Evolutionary conservation across 2,329 filamentous ascomycete species (phyloP).

Genomic region (Sclerotinia spermophila): DNA sequence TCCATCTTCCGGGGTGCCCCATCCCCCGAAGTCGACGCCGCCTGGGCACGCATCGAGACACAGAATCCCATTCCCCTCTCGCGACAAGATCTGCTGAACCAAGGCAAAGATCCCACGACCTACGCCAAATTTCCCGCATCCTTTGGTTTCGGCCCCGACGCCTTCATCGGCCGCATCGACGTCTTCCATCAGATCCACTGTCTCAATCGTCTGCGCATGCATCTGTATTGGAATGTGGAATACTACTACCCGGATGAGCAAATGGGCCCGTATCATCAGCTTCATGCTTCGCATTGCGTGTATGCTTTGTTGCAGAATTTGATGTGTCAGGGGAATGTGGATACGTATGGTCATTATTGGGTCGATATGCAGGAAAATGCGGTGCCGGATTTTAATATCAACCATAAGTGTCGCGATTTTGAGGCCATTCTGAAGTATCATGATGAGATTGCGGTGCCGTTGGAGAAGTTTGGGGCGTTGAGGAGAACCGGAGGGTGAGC

Average conservation of each 20-base stretch:
- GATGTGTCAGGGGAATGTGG: not conserved
- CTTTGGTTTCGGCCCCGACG: not conserved
- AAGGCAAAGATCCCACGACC: not conserved
- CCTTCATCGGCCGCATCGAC: not conserved
- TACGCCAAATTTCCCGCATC: not conserved
- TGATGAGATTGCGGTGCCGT: not conserved
- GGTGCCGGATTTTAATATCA: not conserved
- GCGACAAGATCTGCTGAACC: not conserved
- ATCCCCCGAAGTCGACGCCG: not conserved
- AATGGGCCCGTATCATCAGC: not conserved
- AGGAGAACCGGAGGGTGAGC: not conserved
- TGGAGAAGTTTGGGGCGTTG: not conserved
- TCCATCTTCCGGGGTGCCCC: not conserved
- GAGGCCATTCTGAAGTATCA: not conserved
- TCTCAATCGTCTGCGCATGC: not conserved
- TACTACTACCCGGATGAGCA: not conserved
- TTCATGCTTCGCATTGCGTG: not conserved
- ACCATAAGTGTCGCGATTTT: not conserved
- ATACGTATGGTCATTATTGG: not conserved
- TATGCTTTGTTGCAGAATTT: not conserved
- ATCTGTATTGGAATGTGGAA: not conserved
- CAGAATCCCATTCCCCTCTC: not conserved
- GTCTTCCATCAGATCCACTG: not conserved
- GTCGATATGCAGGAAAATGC: not conserved
- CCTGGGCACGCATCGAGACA: not conserved